Evolutionary conservation across 1,284 basidiomycete species (phyloP).

Genomic region (Leccinum subrobustum): DNA sequence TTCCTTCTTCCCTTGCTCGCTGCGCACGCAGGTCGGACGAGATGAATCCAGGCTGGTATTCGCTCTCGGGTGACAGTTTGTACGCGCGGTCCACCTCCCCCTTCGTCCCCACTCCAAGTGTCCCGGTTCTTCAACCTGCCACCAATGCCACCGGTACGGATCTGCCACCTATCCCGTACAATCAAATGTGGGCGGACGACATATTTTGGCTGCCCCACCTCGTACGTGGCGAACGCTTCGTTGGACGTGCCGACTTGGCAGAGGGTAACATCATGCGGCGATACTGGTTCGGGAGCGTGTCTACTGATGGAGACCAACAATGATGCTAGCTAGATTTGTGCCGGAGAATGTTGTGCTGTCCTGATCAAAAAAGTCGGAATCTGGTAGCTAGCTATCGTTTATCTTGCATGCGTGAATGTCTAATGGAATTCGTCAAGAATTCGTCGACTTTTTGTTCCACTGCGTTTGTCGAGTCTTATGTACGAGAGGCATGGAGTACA

Average conservation of each 20-base stretch:
- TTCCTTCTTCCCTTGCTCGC: background rate
- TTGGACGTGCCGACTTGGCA: constrained; percentile 40
- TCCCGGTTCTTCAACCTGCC: too few species aligned
- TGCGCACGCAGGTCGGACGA: constrained; percentile 37
- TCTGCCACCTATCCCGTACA: constrained; percentile 35
- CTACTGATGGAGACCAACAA: background rate
- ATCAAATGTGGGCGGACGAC: constrained; percentile 43
- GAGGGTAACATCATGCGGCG: constrained; percentile 27
- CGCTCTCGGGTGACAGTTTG: constrained; percentile 26
- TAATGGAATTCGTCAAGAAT: too few species aligned
- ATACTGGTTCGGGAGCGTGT: background rate
- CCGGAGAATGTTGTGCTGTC: background rate
- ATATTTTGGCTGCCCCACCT: constrained; percentile 37
- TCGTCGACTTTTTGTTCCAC: too few species aligned
- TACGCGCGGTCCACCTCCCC: background rate
- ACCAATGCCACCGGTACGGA: background rate
- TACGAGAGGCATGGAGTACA: too few species aligned
- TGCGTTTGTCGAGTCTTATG: too few species aligned
- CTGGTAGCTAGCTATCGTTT: background rate
- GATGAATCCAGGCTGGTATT: constrained; percentile 42
- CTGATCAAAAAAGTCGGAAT: background rate
- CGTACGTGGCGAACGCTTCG: constrained; percentile 31
- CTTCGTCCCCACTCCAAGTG: background rate
- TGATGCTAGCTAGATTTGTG: background rate
- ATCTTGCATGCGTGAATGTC: background rate